Conservation (phyloP, 208 protist genomes). For the Trypanosoma congolense region DNA sequence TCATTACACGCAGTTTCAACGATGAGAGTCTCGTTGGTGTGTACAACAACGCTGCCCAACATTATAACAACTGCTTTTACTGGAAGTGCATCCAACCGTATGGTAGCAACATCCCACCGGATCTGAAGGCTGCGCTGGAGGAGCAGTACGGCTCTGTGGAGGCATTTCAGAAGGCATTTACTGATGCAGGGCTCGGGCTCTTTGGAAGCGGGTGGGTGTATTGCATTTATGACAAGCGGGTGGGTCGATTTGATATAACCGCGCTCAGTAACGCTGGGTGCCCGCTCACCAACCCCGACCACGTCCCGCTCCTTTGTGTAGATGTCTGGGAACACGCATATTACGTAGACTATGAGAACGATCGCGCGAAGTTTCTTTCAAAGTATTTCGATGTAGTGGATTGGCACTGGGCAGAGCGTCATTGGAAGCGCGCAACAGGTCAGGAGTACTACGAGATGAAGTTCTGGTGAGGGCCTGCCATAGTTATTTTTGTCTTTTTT, state of each 20-base stretch:
- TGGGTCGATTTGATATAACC: constrained; percentile 73
- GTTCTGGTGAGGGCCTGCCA: constrained; percentile 61
- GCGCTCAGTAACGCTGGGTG: constrained; percentile 78
- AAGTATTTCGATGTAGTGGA: constrained; percentile 92
- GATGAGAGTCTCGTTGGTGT: constrained; percentile 51
- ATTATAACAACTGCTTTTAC: constrained; percentile 91
- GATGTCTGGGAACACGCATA: constrained; percentile 96
- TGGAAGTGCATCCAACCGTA: constrained; percentile 90
- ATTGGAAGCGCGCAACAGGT: constrained; percentile 84
- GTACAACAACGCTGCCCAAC: constrained; percentile 91
- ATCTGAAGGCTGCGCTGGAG: constrained; percentile 65
- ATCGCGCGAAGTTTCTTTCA: constrained; percentile 79
- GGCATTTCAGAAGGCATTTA: constrained; percentile 75
- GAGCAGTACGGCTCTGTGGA: constrained; percentile 84
- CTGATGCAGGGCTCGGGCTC: constrained; percentile 53
- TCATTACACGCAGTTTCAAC: constrained; percentile 53
- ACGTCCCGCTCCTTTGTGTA: constrained; percentile 76
- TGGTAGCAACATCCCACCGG: constrained; percentile 83
- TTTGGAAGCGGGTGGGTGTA: constrained; percentile 92
- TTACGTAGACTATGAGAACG: constrained; percentile 93
- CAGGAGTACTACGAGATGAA: constrained; percentile 89
- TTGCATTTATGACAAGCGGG: constrained; percentile 72
- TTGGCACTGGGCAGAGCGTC: constrained; percentile 92
- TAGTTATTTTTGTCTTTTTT: too few relatives aligned
- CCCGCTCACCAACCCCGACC: constrained; percentile 52